Evolutionary conservation across 2,329 filamentous ascomycete genomes (phyloP).

Genomic region (Sporothrix luriei): DNA sequence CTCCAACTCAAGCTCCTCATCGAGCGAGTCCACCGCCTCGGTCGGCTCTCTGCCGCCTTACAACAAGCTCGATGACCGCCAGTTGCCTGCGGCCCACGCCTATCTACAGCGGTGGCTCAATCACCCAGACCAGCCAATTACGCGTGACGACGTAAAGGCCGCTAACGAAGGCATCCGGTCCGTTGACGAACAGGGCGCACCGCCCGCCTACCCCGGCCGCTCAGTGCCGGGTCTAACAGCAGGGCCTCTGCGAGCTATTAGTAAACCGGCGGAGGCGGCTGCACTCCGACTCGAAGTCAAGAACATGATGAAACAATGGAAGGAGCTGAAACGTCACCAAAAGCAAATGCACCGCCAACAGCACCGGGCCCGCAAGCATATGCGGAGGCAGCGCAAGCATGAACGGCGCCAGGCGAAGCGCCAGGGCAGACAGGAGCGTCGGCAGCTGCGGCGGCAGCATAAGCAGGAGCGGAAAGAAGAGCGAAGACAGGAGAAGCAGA

Average conservation of each 20-base stretch:
- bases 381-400: conserved; percentile 11
- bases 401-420: conserved; percentile 2
- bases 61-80: conserved; percentile 53
- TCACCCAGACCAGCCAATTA: conserved; percentile 54
- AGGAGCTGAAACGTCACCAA: conserved; percentile 46
- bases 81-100: conserved; percentile 52
- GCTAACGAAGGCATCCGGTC: conserved; percentile 39
- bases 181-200: background rate
- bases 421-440: conserved; percentile 20
- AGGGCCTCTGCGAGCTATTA: background rate
- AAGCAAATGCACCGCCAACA: conserved; percentile 41
- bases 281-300: conserved; percentile 48
- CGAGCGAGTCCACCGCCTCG: conserved; percentile 46
- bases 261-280: background rate
- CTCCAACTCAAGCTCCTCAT: conserved; percentile 43
- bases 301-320: conserved; percentile 50
- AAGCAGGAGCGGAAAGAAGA: conserved; percentile 5
- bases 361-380: conserved; percentile 37
- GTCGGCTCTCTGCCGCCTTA: conserved; percentile 59
- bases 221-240: background rate
- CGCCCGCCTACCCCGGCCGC: conserved; percentile 1
- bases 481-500: conserved; percentile 6
- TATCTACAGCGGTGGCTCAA: conserved; percentile 54
- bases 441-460: conserved; percentile 15
- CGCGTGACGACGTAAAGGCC: conserved; percentile 48